These are phyloP conservation scores for Chlorella sp. DNA, from an alignment of 139 green algal species.

Conservation along the genomic window DNA sequence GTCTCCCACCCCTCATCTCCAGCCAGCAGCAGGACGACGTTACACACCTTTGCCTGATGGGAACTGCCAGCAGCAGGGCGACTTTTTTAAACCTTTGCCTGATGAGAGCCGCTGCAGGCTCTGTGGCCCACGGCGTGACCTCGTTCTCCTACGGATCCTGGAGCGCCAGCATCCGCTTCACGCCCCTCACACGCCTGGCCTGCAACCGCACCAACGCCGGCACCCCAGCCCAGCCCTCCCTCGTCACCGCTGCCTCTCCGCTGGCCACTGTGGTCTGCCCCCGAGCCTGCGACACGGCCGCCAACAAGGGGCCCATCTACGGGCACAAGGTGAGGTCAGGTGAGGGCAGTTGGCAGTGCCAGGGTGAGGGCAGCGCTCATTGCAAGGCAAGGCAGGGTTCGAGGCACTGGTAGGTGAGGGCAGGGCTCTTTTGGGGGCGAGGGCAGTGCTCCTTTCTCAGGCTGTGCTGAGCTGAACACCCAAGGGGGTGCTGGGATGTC, in stretches of 20 bases:
- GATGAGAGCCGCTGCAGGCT: neutral
- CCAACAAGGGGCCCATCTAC: neutral
- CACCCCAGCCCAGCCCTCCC: neutral
- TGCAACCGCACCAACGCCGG: conserved; percentile 8
- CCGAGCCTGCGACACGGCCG: neutral
- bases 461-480: no score
- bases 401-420: no score
- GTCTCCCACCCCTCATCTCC: neutral
- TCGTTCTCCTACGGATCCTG: neutral
- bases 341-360: no score
- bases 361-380: no score
- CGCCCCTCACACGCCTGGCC: neutral
- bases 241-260: neutral
- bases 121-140: neutral
- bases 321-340: neutral
- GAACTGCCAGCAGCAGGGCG: no score
- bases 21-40: neutral
- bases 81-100: neutral
- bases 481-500: no score
- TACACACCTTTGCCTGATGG: no score
- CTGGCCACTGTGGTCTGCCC: conserved; percentile 9
- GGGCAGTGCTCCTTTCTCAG: no score
- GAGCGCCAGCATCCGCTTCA: conserved; percentile 2
- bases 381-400: no score
- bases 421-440: no score